Evolutionary conservation across 139 green algal genomes (phyloP), one percentile per base, ranked within the genome.

Genomic region (Volvox reticuliferus): DNA sequence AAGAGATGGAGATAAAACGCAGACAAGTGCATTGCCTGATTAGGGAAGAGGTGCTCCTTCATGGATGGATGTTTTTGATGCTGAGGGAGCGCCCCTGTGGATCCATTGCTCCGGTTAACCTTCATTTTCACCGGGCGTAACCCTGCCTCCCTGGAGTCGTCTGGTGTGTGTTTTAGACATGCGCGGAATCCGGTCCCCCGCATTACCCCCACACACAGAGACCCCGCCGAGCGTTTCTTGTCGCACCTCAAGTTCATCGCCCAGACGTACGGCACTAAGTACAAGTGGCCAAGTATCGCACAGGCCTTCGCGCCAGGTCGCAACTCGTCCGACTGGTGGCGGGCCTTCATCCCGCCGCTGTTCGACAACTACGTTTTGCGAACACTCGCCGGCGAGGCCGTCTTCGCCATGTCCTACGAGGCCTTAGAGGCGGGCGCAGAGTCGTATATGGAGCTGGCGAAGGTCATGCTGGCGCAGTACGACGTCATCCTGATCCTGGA

Each of bases 331-430:
- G 35, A 68, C 63, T 88, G 63, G 36, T 88, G 69, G 85, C 69
- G 37, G 26, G 2, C 37, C 37, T 82, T 82, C 28, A 21, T 30
- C 37, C 85, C 85, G 28, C 69, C 69, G 0, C 69, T 89, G 0
- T 50, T 89, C 35, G 85, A 89, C 68, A 89, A 89, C 37, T 89
- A 89, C 69, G 28, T 89, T 67, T 2, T 89, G 26, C 85, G 85
- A 35, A 62, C 69, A 12, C 69, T 89, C 68, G 85, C 37, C n/a
- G 85, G 85, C 12, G 85, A 89, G 85, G 85, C 33, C 37, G 69
- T 55, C 37, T 82, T 82, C 44, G 69, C 37, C 19, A 68, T 82
- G 85, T 68, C 85, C 26, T 0, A 24, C 17, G 85, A 75, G 18
- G 44, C 17, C 37, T 26, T 89, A 30, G 44, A 62, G 33, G 62